phyloP scores from a whole-genome alignment of 2,329 filamentous ascomycete genomes.

The Calonectria multiphialidica region DNA sequence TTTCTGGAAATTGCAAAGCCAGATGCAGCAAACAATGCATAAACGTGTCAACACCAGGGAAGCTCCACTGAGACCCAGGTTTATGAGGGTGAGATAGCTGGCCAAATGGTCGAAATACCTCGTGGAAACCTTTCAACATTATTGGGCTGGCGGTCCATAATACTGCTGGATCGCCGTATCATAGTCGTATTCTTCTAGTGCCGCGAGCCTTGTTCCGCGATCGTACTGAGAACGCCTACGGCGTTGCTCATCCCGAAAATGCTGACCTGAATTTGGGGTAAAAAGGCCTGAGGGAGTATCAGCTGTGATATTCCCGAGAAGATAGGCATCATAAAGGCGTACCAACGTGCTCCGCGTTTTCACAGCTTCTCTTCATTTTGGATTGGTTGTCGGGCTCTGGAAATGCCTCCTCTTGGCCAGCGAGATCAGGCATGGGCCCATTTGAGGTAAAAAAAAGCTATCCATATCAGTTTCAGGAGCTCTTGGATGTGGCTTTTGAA shows the following conservation, averaged over 20 bases:
- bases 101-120: slow-evolving; percentile 32
- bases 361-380: slow-evolving; percentile 88
- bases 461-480: not conserved
- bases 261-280: slow-evolving; percentile 81
- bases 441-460: slow-evolving; percentile 67
- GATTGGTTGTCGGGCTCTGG: slow-evolving; percentile 85
- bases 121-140: slow-evolving; percentile 20
- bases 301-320: not conserved
- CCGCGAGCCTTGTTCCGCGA: slow-evolving; percentile 80
- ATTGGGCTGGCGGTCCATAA: slow-evolving; percentile 43
- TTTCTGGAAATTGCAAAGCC: slow-evolving; percentile 34
- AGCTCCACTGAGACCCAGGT: slow-evolving; percentile 22
- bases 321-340: slow-evolving; percentile 48
- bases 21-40: slow-evolving; percentile 39
- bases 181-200: slow-evolving; percentile 72
- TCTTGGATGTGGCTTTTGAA: not conserved
- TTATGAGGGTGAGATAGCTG: slow-evolving; percentile 30
- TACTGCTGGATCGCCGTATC: slow-evolving; percentile 57
- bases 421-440: slow-evolving; percentile 60
- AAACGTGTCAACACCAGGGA: slow-evolving; percentile 29
- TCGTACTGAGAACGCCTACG: slow-evolving; percentile 84
- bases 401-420: slow-evolving; percentile 81
- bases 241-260: slow-evolving; percentile 80
- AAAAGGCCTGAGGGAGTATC: slow-evolving; percentile 73
- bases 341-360: slow-evolving; percentile 89